Percentiles rank a stretch among this genome's conserved stretches.
phyloP scores from a whole-genome alignment of 83 land plant genomes.

The Thuja plicata region DNA sequence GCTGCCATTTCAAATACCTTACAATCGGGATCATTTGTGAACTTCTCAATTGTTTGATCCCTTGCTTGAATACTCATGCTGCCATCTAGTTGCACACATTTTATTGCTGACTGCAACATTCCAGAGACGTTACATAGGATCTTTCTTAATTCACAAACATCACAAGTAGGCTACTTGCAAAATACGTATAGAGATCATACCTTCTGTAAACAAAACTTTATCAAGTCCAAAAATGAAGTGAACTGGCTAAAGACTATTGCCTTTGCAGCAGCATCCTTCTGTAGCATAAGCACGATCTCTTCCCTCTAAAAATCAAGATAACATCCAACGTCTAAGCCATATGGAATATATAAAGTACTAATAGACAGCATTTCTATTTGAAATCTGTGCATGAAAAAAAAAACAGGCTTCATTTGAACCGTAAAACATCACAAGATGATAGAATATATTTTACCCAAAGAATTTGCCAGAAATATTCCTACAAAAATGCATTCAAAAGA shows the following conservation, averaged over 20 bases:
- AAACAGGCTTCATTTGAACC: background rate
- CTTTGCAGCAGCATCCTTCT: slow-evolving; percentile 87
- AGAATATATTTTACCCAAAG: background rate
- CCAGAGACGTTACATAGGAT: background rate
- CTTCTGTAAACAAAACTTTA: slow-evolving; percentile 64
- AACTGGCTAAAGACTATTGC: slow-evolving; percentile 95
- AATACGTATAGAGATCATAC: slow-evolving; percentile 22
- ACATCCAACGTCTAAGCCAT: background rate
- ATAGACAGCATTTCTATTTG: background rate
- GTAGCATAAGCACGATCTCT: slow-evolving; percentile 80
- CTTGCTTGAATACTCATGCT: slow-evolving; percentile 74
- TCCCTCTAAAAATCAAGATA: slow-evolving; percentile 61
- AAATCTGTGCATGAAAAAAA: background rate
- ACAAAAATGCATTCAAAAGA: background rate
- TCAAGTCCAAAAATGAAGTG: slow-evolving; percentile 91
- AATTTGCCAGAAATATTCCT: background rate
- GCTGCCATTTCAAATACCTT: slow-evolving; percentile 42
- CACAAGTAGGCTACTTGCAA: background rate
- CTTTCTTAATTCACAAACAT: background rate
- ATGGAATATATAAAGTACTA: background rate
- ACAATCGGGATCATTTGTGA: slow-evolving; percentile 77
- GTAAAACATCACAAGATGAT: background rate
- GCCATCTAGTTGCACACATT: slow-evolving; percentile 79
- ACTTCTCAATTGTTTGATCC: slow-evolving; percentile 67
- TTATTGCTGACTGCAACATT: slow-evolving; percentile 75